phyloP scores from a whole-genome alignment of 1,139 yeast species.

The Lodderomyces oxycetoniae region DNA sequence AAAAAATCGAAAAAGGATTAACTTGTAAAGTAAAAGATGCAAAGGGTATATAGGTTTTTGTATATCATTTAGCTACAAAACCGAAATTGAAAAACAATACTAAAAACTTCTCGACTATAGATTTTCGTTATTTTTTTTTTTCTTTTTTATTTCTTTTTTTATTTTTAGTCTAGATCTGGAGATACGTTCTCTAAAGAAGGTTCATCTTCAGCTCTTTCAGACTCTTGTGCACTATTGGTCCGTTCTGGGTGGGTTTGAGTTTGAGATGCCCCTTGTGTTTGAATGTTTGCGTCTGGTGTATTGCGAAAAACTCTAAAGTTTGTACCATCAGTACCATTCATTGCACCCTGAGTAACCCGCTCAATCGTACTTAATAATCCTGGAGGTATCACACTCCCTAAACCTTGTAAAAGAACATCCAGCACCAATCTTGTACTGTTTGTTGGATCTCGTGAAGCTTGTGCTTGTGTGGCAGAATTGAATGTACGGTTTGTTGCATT shows the following conservation, averaged over 20 bases:
- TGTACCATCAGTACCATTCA: neutral
- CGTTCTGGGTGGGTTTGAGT: no score
- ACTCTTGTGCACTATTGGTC: no score
- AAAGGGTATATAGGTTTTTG: slow-evolving; percentile 1
- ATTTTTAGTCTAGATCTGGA: slow-evolving; percentile 1
- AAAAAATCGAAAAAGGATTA: slow-evolving; percentile 17
- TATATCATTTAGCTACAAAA: slow-evolving; percentile 3
- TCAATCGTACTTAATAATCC: slow-evolving; percentile 6
- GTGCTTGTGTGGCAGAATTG: no score
- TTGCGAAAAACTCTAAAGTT: neutral
- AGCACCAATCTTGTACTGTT: slow-evolving; percentile 2
- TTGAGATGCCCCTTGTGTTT: no score
- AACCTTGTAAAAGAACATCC: slow-evolving; percentile 6
- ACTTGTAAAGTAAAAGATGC: neutral
- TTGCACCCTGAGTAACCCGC: slow-evolving; percentile 6
- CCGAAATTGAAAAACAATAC: no score
- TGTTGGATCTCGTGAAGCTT: neutral
- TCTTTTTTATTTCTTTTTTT: neutral
- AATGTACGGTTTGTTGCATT: no score
- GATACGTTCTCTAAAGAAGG: slow-evolving; percentile 1
- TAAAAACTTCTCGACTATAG: no score
- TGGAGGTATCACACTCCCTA: slow-evolving; percentile 6
- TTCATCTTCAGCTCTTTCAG: slow-evolving; percentile 3
- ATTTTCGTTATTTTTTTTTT: neutral
- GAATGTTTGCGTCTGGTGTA: no score